Evolutionary conservation across 345 rosid genomes (phyloP), one percentile per base, ranked within the genome.

Genomic region (Salix exigua): DNA sequence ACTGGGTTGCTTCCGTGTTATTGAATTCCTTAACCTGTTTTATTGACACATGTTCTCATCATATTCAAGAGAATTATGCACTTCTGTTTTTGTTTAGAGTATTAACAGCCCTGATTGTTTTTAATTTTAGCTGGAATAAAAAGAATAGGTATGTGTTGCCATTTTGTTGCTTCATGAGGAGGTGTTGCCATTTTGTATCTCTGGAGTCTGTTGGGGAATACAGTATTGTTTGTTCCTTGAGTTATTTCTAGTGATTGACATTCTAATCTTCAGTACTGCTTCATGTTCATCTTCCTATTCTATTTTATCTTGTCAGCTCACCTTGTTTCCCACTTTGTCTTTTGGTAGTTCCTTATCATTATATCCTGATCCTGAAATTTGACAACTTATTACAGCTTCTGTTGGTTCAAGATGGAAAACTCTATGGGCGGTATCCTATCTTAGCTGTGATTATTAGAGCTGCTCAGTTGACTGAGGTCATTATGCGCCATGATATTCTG

Each of bases 401-500:
- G 77, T 88, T 94, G 86, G 89, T 96, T 85, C 98, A 96, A 90
- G 99, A 93, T 83, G 94, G 98, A 83, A 94, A 91, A 77, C 97
- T 96, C 40, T 96, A 88, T 77, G 99, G 99, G 38, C 89, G 93
- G 73, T 91, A 91, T 84, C 84, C 97, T 61, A 81, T 91, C 75
- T 89, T 91, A 76, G 69, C 90, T 77, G 89, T 90, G 70, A 90
- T 92, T 67, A 81, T 81, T 72, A 90, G 89, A 88, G 87, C 91
- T 81, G 89, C 94, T 62, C 91, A 81, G 66, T 75, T 96, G 79
- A 89, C 93, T 67, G 99, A 96, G 63, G 82, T 85, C 70, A 69
- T 88, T 17, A 89, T 86, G 82, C 75, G 88, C 86, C 91, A 89
- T 79, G 92, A 81, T 71, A 83, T 96, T 75, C 89, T 90, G 82